A percentile compares a stretch with the other conserved stretches of the same genome.
Conservation (phyloP, 805 yeast species). For the Pichia sporocuriosa region DNA sequence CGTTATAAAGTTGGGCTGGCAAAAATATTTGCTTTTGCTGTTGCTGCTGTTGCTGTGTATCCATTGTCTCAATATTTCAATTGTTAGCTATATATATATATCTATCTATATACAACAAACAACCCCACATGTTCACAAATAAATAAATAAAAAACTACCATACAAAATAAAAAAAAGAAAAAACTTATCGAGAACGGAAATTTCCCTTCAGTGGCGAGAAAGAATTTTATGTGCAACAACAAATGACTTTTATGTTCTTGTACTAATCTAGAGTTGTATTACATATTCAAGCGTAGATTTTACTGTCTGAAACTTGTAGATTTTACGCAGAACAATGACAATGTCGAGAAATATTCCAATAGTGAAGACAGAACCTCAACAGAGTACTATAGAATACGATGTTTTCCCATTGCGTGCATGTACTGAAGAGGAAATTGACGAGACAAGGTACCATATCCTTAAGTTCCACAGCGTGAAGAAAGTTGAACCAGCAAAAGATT, state of each 20-base stretch:
- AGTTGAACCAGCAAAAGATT: conserved; percentile 65
- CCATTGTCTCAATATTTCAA: too few species aligned
- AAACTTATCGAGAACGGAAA: too few species aligned
- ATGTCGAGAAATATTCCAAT: not conserved
- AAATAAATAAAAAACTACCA: too few species aligned
- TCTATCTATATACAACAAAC: too few species aligned
- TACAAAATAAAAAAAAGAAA: too few species aligned
- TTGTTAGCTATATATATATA: too few species aligned
- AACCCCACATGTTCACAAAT: too few species aligned
- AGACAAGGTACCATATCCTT: conserved; percentile 70
- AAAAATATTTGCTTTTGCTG: conserved; percentile 6
- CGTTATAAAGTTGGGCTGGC: conserved; percentile 15
- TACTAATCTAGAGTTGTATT: too few species aligned
- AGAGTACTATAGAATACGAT: conserved; percentile 23
- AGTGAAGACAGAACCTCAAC: conserved; percentile 3
- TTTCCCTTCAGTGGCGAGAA: conserved; percentile 4
- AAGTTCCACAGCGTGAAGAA: conserved; percentile 69
- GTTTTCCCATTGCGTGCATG: conserved; percentile 66
- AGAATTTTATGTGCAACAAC: too few species aligned
- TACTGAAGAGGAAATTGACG: conserved; percentile 61
- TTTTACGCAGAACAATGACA: too few species aligned
- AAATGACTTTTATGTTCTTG: not conserved
- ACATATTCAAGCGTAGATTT: too few species aligned
- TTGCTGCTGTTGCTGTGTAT: not conserved
- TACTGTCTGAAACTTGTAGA: too few species aligned